Evolutionary conservation across 306 rosid species (phyloP).

Genomic region (Arachis hypogaea): DNA sequence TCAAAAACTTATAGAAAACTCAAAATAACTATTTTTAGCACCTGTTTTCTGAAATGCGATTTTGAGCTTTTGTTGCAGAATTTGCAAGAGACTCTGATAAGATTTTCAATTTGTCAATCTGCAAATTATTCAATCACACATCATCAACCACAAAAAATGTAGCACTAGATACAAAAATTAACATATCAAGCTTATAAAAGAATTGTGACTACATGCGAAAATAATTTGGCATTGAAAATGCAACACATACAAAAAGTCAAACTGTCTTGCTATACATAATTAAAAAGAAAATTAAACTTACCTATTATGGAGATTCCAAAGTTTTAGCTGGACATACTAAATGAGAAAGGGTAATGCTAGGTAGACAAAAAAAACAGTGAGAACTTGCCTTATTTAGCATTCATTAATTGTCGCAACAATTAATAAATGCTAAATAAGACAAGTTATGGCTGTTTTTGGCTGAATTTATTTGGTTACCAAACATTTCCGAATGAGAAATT

Average conservation of each 20-base stretch:
- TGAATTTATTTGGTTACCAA: no score
- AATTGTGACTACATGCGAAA: slow-evolving; percentile 25
- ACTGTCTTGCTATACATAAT: not conserved
- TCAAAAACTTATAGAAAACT: slow-evolving; percentile 5
- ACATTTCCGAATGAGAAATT: not conserved
- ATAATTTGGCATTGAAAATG: slow-evolving; percentile 13
- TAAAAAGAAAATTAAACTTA: not conserved
- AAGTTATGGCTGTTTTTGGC: no score
- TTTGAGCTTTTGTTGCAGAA: slow-evolving; percentile 78
- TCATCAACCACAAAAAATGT: slow-evolving; percentile 21
- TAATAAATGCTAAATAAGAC: no score
- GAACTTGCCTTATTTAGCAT: no score
- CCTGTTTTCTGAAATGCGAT: slow-evolving; percentile 86
- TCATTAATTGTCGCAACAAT: no score
- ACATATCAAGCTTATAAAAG: slow-evolving; percentile 21
- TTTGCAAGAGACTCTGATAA: slow-evolving; percentile 86
- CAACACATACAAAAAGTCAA: slow-evolving; percentile 24
- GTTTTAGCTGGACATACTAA: not conserved
- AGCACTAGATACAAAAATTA: slow-evolving; percentile 22
- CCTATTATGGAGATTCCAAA: slow-evolving; percentile 1
- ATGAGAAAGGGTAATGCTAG: no score
- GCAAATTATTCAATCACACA: slow-evolving; percentile 42
- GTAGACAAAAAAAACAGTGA: no score
- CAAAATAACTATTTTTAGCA: slow-evolving; percentile 38
- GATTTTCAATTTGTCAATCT: slow-evolving; percentile 85